Evolutionary conservation across 2,329 filamentous ascomycete genomes (phyloP).

Genomic region (Xylariaceae sp.): DNA sequence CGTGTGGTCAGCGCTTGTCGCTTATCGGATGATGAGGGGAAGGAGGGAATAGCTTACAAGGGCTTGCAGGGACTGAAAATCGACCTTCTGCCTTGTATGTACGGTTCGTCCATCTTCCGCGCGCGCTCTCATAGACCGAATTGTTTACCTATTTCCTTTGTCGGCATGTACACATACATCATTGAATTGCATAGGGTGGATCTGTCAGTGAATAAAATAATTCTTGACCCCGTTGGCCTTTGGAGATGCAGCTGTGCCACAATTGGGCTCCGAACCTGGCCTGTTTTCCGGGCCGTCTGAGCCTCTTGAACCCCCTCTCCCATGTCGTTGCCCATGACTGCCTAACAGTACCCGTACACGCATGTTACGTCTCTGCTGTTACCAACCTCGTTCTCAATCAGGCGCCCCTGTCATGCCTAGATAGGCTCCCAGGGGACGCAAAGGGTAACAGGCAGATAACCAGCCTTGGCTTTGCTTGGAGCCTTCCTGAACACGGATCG

Average conservation of each 20-base stretch:
- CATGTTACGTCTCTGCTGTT: constrained; percentile 2
- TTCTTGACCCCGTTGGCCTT: constrained; percentile 12
- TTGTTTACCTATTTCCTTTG: constrained; percentile 24
- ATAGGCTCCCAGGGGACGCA: constrained; percentile 3
- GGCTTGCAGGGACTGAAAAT: constrained; percentile 12
- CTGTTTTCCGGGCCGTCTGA: constrained; percentile 7
- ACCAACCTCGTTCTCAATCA: not conserved
- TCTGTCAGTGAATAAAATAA: constrained; percentile 23
- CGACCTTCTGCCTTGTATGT: constrained; percentile 22
- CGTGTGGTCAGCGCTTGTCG: constrained; percentile 3
- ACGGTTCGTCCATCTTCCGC: constrained; percentile 25
- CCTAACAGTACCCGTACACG: constrained; percentile 1
- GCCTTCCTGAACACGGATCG: not conserved
- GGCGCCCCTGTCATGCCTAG: not conserved
- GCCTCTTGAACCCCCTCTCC: constrained; percentile 8
- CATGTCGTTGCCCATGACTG: constrained; percentile 8
- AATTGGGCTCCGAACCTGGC: constrained; percentile 7
- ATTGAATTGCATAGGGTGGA: constrained; percentile 25
- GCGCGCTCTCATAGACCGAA: constrained; percentile 26
- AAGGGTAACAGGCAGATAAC: not conserved
- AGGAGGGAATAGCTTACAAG: constrained; percentile 15
- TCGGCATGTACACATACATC: constrained; percentile 31
- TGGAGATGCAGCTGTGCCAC: constrained; percentile 12
- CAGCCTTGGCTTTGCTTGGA: not conserved
- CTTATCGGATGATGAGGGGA: constrained; percentile 8